Conservation (phyloP, 1,139 yeast genomes). For the Kodamaea plutei region DNA sequence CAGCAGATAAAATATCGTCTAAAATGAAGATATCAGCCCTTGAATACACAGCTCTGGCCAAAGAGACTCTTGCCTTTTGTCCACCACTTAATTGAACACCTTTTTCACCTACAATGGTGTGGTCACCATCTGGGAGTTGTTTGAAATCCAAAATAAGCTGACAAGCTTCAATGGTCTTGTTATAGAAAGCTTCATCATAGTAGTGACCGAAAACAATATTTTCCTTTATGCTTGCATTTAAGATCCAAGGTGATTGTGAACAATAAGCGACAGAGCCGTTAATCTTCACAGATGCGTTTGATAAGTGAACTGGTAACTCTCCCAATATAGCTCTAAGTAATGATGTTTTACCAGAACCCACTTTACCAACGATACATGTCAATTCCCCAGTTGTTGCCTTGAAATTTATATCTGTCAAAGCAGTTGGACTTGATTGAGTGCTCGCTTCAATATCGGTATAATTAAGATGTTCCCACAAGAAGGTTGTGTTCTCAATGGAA, state of each 20-base stretch:
- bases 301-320: conserved; percentile 15
- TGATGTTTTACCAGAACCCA: conserved; percentile 27
- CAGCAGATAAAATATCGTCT: conserved; percentile 24
- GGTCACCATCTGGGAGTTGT: conserved; percentile 21
- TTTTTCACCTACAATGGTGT: conserved; percentile 24
- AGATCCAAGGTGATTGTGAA: conserved; percentile 21
- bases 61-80: conserved; percentile 23
- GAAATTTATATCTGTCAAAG: conserved; percentile 19
- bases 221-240: conserved; percentile 20
- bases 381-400: conserved; percentile 22
- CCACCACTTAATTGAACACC: conserved; percentile 26
- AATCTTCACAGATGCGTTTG: conserved; percentile 11
- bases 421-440: conserved; percentile 8
- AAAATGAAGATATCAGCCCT: conserved; percentile 20
- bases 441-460: conserved; percentile 6
- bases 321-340: conserved; percentile 22
- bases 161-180: conserved; percentile 19
- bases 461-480: conserved; percentile 17
- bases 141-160: conserved; percentile 19
- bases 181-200: conserved; percentile 16
- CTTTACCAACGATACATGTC: conserved; percentile 27
- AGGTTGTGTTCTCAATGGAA: conserved; percentile 11
- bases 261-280: conserved; percentile 26
- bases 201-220: conserved; percentile 21
- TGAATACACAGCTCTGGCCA: conserved; percentile 24